Base-by-base conservation (phyloP, 176 grass and related monocot species). In the Bolboschoenus planiculmis region DNA sequence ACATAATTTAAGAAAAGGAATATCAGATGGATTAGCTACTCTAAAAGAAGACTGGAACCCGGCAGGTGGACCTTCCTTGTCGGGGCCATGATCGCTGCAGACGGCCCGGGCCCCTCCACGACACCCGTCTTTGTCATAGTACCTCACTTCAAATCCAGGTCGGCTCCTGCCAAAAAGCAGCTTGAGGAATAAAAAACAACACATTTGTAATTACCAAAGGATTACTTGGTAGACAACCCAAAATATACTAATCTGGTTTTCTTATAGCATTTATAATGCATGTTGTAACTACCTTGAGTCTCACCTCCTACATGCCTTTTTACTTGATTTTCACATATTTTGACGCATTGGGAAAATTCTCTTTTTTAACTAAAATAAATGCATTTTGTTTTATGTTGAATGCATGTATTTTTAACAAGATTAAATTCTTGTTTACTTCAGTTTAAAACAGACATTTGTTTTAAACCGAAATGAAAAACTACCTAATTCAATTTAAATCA, bases 1-100 rank as follows among this genome's bases (percentile, higher is more conserved):
- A 51, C 44, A 33, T 76, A n/a, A 31, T 83, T 44, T 65, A 54
- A 40, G 24, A 21, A 29, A 20, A 53, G 21, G n/a, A 50, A 50
- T 75, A 31, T 27, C 11, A 50, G 1, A 30, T 50, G 43, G 23
- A 51, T 75, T 10, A 29, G 56, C 86, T 90, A 98, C 95, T 90
- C 87, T 91, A 23, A 93, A 95, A 37, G 95, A 93, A 24, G 95
- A 92, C 85, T 95, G 95, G 58, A 91, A 93, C 31, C 94, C 90
- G 10, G 87, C 85, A 63, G 87, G 90, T 65, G 92, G 87, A 47
- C 90, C 90, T 31, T 87, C 84, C 75, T 95, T 95, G 14, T 94
- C 90, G 35, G 84, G 88, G 67, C 83, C 87, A 35, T 88, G 88
- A 63, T 94, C 92, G 27, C 90, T n/a, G n/a, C n/a, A n/a, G n/a